These are phyloP conservation scores for Alternaria atra DNA, from an alignment of 2,329 filamentous ascomycete species.

Conservation along the genomic window DNA sequence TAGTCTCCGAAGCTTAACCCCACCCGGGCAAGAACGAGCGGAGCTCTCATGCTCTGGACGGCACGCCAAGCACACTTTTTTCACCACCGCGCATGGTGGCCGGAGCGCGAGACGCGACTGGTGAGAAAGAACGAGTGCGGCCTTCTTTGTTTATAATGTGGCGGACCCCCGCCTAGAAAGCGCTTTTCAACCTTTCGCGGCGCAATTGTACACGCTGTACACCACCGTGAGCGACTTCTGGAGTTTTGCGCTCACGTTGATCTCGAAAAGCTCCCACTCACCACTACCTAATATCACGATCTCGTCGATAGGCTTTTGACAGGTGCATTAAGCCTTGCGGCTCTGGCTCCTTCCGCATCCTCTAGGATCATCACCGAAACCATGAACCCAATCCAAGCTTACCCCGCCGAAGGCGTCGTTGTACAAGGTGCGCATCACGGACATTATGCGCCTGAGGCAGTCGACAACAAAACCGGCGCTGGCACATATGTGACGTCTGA, in stretches of 20 bases:
- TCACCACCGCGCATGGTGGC: constrained; percentile 18
- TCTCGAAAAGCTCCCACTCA: constrained; percentile 47
- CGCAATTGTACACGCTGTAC: constrained; percentile 13
- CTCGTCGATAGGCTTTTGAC: background rate
- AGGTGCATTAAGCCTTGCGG: background rate
- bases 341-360: background rate
- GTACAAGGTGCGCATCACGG: constrained; percentile 30
- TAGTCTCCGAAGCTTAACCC: constrained; percentile 29
- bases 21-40: constrained; percentile 16
- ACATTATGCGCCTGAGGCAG: constrained; percentile 19
- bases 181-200: constrained; percentile 11
- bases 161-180: constrained; percentile 21
- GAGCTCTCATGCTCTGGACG: constrained; percentile 18
- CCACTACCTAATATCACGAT: background rate
- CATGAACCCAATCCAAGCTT: constrained; percentile 24
- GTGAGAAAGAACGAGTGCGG: background rate
- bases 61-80: constrained; percentile 34
- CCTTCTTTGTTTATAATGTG: constrained; percentile 31
- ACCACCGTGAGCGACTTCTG: constrained; percentile 51
- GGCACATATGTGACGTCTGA: constrained; percentile 36
- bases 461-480: constrained; percentile 31
- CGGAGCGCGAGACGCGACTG: constrained; percentile 11
- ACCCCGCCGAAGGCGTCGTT: constrained; percentile 23
- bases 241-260: constrained; percentile 54
- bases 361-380: background rate